Percentiles rank a stretch among this genome's conserved stretches.
Evolutionary conservation across 2,329 filamentous ascomycete genomes (phyloP).

Genomic region (Cladosporium cucumerinum): DNA sequence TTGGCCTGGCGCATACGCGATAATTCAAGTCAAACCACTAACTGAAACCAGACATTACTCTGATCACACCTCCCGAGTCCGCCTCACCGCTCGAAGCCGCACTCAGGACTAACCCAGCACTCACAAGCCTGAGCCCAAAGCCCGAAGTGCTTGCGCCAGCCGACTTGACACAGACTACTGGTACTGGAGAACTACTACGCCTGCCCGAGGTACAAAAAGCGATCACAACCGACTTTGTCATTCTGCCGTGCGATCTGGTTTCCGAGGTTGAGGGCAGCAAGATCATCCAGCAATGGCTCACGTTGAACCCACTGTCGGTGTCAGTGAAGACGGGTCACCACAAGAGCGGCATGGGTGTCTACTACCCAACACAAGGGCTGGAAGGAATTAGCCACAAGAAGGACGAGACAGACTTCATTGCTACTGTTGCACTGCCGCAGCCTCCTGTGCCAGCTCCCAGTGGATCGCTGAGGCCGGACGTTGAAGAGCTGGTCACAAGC

Average conservation of each 20-base stretch:
- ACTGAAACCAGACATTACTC: conserved; percentile 47
- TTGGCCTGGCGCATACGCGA: neutral
- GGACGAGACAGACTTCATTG: conserved; percentile 90
- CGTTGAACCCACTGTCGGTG: conserved; percentile 53
- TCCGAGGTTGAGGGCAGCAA: conserved; percentile 83
- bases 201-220: conserved; percentile 75
- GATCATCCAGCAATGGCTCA: conserved; percentile 88
- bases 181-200: conserved; percentile 83
- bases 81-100: conserved; percentile 65
- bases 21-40: neutral
- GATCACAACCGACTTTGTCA: conserved; percentile 80
- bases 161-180: conserved; percentile 75
- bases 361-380: conserved; percentile 76
- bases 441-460: conserved; percentile 57
- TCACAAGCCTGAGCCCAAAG: conserved; percentile 68
- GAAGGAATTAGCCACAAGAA: conserved; percentile 72
- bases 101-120: conserved; percentile 71
- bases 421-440: conserved; percentile 64
- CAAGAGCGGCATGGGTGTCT: conserved; percentile 81
- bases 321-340: conserved; percentile 57
- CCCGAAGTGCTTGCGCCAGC: conserved; percentile 74
- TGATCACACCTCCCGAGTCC: conserved; percentile 57
- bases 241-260: conserved; percentile 89
- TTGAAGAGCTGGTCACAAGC: conserved; percentile 79
- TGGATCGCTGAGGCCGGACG: conserved; percentile 62